Percentiles rank a stretch among this genome's conserved stretches.
Evolutionary conservation across 176 grass and related monocot species (phyloP).

Genomic region (Otatea glauca): DNA sequence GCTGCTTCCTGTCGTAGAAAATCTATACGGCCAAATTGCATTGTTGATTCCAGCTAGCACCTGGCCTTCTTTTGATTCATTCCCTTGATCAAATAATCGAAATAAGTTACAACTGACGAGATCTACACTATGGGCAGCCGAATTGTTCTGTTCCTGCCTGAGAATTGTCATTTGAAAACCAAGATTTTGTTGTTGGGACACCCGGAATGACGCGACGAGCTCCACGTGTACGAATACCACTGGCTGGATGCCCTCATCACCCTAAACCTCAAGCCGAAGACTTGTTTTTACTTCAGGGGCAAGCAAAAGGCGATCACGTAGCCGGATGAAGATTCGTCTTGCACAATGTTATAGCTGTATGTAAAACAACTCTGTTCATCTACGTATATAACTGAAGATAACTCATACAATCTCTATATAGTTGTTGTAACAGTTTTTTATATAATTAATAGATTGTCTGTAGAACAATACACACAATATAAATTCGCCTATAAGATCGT

Average conservation of each 20-base stretch:
- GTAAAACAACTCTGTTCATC: too few species aligned
- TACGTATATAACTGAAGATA: too few species aligned
- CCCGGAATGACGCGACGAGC: neutral
- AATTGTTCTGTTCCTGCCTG: neutral
- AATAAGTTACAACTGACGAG: neutral
- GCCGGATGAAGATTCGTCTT: neutral
- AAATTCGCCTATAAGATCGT: too few species aligned
- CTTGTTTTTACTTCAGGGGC: constrained; percentile 34
- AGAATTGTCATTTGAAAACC: neutral
- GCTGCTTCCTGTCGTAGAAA: neutral
- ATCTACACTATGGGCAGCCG: neutral
- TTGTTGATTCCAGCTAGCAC: neutral
- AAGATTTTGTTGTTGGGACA: neutral
- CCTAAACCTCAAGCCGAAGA: constrained; percentile 21
- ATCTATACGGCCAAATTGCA: neutral
- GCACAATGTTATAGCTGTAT: too few species aligned
- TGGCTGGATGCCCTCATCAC: constrained; percentile 34
- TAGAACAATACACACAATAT: too few species aligned
- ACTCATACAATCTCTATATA: too few species aligned
- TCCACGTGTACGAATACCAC: constrained; percentile 35
- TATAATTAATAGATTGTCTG: too few species aligned
- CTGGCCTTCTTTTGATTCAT: neutral
- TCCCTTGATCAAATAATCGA: neutral
- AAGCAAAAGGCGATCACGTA: constrained; percentile 18
- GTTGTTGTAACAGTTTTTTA: too few species aligned